Conservation (phyloP, 1,139 yeast species). For the Pichiaceae sp. region DNA sequence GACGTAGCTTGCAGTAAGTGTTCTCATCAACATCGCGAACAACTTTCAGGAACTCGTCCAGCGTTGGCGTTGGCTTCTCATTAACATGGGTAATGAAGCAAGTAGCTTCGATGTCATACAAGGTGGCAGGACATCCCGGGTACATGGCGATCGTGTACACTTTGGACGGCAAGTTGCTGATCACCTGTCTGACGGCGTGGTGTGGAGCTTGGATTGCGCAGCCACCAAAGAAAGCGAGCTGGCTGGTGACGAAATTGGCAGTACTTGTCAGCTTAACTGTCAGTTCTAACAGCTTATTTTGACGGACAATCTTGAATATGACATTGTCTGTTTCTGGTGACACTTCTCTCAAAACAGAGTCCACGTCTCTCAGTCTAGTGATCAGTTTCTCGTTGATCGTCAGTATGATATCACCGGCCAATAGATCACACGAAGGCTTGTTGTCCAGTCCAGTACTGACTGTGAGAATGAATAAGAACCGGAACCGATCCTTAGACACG, state of each 20-base stretch:
- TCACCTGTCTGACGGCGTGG: slow-evolving; percentile 67
- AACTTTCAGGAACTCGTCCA: slow-evolving; percentile 55
- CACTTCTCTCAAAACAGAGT: slow-evolving; percentile 35
- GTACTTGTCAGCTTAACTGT: slow-evolving; percentile 57
- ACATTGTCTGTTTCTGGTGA: slow-evolving; percentile 27
- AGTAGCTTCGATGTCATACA: slow-evolving; percentile 72
- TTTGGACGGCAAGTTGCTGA: slow-evolving; percentile 70
- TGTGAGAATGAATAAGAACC: slow-evolving; percentile 64
- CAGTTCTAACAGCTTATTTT: slow-evolving; percentile 44
- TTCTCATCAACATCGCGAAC: slow-evolving; percentile 66
- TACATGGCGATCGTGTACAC: slow-evolving; percentile 70
- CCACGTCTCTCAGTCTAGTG: slow-evolving; percentile 60
- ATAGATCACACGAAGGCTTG: slow-evolving; percentile 27
- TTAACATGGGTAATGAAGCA: slow-evolving; percentile 86
- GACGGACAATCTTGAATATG: slow-evolving; percentile 59
- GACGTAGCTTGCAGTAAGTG: slow-evolving; percentile 71
- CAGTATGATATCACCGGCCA: slow-evolving; percentile 64
- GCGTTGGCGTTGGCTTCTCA: slow-evolving; percentile 61
- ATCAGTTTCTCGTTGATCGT: slow-evolving; percentile 60
- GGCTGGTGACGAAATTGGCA: slow-evolving; percentile 50
- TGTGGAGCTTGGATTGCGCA: slow-evolving; percentile 61
- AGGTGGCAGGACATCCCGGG: slow-evolving; percentile 80
- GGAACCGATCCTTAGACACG: slow-evolving; percentile 51
- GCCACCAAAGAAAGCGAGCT: slow-evolving; percentile 76
- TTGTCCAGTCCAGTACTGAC: slow-evolving; percentile 31